These are phyloP conservation scores for Saccharomycopsis babjevae DNA, from an alignment of 805 yeast genomes.

Conservation along the genomic window DNA sequence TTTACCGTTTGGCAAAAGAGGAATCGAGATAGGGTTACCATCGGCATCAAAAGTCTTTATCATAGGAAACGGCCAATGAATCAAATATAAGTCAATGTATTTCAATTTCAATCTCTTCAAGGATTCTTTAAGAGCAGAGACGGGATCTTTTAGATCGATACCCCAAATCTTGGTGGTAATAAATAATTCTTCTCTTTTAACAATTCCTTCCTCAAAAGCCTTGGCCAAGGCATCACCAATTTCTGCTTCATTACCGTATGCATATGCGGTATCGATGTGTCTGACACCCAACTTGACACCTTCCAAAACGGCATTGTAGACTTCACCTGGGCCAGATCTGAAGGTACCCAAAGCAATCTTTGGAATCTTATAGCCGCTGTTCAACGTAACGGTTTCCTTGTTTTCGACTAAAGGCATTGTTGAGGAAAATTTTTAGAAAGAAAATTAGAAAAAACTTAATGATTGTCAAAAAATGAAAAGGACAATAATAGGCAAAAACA, in stretches of 20 bases:
- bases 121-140: constrained; percentile 39
- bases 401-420: constrained; percentile 12
- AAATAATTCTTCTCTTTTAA: constrained; percentile 39
- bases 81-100: constrained; percentile 54
- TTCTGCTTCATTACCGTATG: constrained; percentile 49
- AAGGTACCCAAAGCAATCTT: constrained; percentile 43
- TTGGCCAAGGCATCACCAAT: constrained; percentile 27
- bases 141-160: constrained; percentile 30
- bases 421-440: neutral
- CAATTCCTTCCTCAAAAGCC: constrained; percentile 20
- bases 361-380: constrained; percentile 25
- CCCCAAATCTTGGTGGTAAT: constrained; percentile 58
- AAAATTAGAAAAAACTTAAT: neutral
- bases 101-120: constrained; percentile 43
- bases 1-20: constrained; percentile 29
- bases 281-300: constrained; percentile 46
- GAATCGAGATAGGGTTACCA: constrained; percentile 23
- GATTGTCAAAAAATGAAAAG: too few relatives aligned
- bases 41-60: constrained; percentile 28
- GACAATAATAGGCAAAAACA: too few relatives aligned
- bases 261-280: constrained; percentile 61
- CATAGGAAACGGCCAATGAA: constrained; percentile 54
- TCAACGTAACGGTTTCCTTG: constrained; percentile 16
- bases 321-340: constrained; percentile 30
- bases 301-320: constrained; percentile 35